Base-by-base conservation (phyloP, 805 yeast genomes). In the Ogataea paraovalis region DNA sequence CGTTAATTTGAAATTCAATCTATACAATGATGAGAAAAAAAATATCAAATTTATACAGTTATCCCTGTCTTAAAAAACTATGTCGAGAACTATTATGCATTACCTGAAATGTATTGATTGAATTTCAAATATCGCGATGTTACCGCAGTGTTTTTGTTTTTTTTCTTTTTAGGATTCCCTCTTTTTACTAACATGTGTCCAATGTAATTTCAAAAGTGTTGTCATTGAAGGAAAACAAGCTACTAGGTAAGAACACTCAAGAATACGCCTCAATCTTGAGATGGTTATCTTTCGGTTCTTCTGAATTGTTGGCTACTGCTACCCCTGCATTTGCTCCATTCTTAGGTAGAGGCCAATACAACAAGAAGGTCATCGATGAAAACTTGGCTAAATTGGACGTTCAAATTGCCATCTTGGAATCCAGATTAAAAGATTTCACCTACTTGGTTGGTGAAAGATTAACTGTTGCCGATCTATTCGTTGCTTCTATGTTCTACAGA, bases 61-160 rank as follows among this genome's bases (percentile, higher is more conserved):
- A 83, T 83, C 88, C 88, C 88, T 83, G 88, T 83, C 88, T 83
- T 82, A 83, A 83, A 67, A 80, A 54, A 80, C 65, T 64, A 77
- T 83, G 87, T 82, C 87, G 87, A 83, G 84, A 74, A 68, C 45
- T 69, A 68, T 39, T 39, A 39, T 39, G 41, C 41, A 56, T 50
- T 73, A 55, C 76, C 85, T 80, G 85, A 80, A 66, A 64, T 32
- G 6, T 7, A 39, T 30, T 34, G 4, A 30, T 30, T 30, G 34
- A 30, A 30, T 25, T 25, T 25, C n/a, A n/a, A n/a, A n/a, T n/a
- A n/a, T n/a, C n/a, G n/a, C n/a, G n/a, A n/a, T n/a, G n/a, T n/a
- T n/a, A n/a, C n/a, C n/a, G n/a, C n/a, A n/a, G n/a, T n/a, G n/a
- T n/a, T n/a, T n/a, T n/a, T n/a, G n/a, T n/a, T n/a, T n/a, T n/a